Evolutionary conservation across 2,329 filamentous ascomycete species (phyloP), one percentile per base, ranked within the genome.

Genomic region (Monosporascus sp.): DNA sequence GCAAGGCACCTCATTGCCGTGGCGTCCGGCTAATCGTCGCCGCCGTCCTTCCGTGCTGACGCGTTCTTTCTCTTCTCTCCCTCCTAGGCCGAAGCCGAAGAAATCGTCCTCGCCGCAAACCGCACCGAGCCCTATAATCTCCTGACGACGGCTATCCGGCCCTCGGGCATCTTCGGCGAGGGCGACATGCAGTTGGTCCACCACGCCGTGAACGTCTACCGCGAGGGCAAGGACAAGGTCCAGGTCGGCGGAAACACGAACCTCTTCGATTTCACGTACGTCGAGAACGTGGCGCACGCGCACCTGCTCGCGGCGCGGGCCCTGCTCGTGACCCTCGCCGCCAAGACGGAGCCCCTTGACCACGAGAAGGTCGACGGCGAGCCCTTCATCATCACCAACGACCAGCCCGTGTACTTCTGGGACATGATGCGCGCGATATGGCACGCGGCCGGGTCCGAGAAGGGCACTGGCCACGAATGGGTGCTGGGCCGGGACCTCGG

Each of bases 301-400:
- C 92, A 97, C 72, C 77, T 95, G 45, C 85, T 97, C 48, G 91
- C 91, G 37, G 84, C 87, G 5, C 79, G 80, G 57, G 87, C 86
- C 52, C 82, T 96, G 43, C 78, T 94, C 47, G 75, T 78, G 51
- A 85, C 83, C 1, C 72, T 77, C 54, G 73, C 79, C n/a, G 57
- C 69, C 37, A 71, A 75, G 51, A 84, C 81, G 20, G 76, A 78
- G 0, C 84, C 84, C n/a, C 78, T 89, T 38, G 83, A 88, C 70
- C 74, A 84, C 71, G 87, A 90, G 73, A 80, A 79, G 54, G 84
- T 92, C 48, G 89, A 92, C 67, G 94, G 93, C 54, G 86, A 97
- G 69, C 85, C 85, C 49, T 93, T 97, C 75, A 85, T 96, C 73
- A 83, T 97, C 65, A 94, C 90, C 53, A 97, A 97, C 70, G 89